Base-by-base conservation (phyloP, 371 early-diverging fungal species). In the Saksenaea oblongispora region DNA sequence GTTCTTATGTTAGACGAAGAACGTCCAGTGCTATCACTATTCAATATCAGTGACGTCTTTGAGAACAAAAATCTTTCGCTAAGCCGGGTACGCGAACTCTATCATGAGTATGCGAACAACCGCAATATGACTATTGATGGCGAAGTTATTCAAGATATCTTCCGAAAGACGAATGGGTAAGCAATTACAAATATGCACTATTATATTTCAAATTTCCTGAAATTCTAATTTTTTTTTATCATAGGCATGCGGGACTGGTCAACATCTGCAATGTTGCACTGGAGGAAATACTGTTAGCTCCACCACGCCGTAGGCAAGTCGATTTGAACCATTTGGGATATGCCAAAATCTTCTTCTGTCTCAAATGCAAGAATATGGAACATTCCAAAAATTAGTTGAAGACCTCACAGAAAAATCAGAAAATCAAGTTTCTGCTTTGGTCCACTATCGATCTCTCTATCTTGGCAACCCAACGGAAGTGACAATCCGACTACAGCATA, bases 311-410 rank as follows among this genome's bases (percentile, higher is more conserved):
- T 0, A 11, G 17, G 18, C 36, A 0, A 36, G 14, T 56, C 34
- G n/a, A 84, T 28, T 68, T 87, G 34, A 85, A 87, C 62, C 87
- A 87, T 72, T 87, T 83, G 82, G 75, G 72, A 65, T 80, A 76
- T 59, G 83, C n/a, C n/a, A n/a, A n/a, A 44, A 44, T 44, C 14
- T 10, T 1, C 44, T 44, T 44, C 44, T 44, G n/a, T 44, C 0
- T 44, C 11, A 2, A 44, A 44, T 44, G 44, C 1, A 13, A 44
- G 0, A 44, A n/a, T 44, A 44, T 44, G 44, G 44, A n/a, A 44
- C 44, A 3, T 44, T 44, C 44, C 44, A 44, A 44, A 44, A 13
- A 44, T 44, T 44, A 44, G n/a, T 44, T 44, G 17, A 1, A 10
- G 44, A 44, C 17, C 44, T 44, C 44, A 44, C n/a, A 18, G 44